phyloP scores from a whole-genome alignment of 495 filamentous ascomycete species.

The Xylaria flabelliformis region DNA sequence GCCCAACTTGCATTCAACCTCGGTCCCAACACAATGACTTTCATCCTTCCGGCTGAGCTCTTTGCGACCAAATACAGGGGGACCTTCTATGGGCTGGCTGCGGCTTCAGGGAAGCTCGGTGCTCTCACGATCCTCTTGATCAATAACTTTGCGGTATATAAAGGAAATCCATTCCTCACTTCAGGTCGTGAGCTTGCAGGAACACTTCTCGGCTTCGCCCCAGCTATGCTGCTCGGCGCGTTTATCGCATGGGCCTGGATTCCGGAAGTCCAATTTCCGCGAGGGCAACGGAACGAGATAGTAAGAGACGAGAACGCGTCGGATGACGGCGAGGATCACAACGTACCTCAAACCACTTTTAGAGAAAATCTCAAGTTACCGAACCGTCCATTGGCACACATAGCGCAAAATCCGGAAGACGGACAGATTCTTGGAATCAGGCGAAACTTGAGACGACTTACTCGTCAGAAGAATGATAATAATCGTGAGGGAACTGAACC shows the following conservation, averaged over 20 bases:
- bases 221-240: slow-evolving; percentile 43
- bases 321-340: slow-evolving; percentile 23
- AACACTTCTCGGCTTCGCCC: slow-evolving; percentile 41
- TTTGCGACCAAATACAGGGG: slow-evolving; percentile 50
- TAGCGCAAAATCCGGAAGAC: slow-evolving; percentile 34
- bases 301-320: slow-evolving; percentile 26
- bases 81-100: slow-evolving; percentile 52
- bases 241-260: slow-evolving; percentile 47
- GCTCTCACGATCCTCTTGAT: slow-evolving; percentile 44
- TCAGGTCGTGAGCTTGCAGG: slow-evolving; percentile 33
- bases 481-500: background rate
- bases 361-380: slow-evolving; percentile 33
- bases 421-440: slow-evolving; percentile 35
- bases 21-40: slow-evolving; percentile 67
- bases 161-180: slow-evolving; percentile 14
- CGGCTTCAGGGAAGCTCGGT: slow-evolving; percentile 51
- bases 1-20: slow-evolving; percentile 68
- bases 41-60: slow-evolving; percentile 58
- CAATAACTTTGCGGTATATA: slow-evolving; percentile 30
- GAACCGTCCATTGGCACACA: slow-evolving; percentile 32
- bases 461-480: background rate
- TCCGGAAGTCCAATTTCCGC: slow-evolving; percentile 44
- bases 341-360: slow-evolving; percentile 16
- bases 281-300: slow-evolving; percentile 27
- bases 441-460: slow-evolving; percentile 21